Conservation (phyloP, 352 stramenopile genomes). For the Vaucheria bursata region DNA sequence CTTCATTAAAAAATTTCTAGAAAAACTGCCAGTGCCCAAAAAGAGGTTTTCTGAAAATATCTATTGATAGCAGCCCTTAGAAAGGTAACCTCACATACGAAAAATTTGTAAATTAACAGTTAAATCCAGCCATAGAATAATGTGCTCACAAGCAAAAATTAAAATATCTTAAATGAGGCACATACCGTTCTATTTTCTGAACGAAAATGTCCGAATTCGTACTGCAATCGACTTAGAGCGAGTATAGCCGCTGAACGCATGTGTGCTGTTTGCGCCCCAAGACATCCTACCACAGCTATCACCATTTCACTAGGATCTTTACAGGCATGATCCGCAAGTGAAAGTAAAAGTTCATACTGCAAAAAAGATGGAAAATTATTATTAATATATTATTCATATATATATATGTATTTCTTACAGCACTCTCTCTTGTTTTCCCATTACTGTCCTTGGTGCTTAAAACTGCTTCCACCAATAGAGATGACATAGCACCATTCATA, state of each 20-base stretch:
- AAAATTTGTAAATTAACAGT: no score
- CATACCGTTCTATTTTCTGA: constrained; percentile 19
- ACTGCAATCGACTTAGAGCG: constrained; percentile 82
- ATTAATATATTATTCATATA: no score
- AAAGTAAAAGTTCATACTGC: constrained; percentile 54
- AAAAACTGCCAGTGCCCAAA: no score
- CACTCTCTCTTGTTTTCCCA: constrained; percentile 67
- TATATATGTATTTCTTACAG: not conserved
- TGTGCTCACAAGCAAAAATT: no score
- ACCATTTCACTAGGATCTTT: constrained; percentile 73
- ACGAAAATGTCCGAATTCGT: constrained; percentile 70
- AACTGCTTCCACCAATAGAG: constrained; percentile 85
- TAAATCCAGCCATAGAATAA: no score
- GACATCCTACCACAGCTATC: constrained; percentile 77
- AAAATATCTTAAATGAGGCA: no score
- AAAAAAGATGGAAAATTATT: not conserved
- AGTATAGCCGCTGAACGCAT: constrained; percentile 89
- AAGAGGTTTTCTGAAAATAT: no score
- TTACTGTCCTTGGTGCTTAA: constrained; percentile 94
- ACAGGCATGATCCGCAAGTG: constrained; percentile 53
- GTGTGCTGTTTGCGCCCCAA: constrained; percentile 81
- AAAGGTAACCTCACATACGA: no score
- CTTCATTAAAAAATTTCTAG: no score
- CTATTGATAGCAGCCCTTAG: no score
- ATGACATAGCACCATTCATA: constrained; percentile 68